These are phyloP conservation scores for Karstenula rhodostoma DNA, from an alignment of 2,329 filamentous ascomycete species.

Conservation along the genomic window DNA sequence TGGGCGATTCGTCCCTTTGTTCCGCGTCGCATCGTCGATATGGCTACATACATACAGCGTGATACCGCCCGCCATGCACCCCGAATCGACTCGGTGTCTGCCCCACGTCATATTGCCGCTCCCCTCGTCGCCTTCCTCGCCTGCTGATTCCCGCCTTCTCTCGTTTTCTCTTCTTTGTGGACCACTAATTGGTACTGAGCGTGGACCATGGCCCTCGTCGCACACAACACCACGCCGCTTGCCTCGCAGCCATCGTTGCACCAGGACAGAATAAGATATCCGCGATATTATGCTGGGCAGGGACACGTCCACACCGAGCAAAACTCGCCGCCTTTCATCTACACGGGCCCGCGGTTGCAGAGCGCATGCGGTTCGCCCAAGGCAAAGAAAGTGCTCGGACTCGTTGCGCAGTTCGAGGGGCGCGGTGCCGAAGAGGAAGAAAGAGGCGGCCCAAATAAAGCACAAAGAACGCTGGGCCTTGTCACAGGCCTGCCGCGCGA, in stretches of 20 bases:
- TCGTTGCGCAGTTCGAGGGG: slow-evolving; percentile 12
- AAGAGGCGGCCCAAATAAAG: slow-evolving; percentile 7
- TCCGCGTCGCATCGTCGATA: background rate
- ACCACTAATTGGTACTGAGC: background rate
- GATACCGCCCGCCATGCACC: background rate
- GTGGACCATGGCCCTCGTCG: slow-evolving; percentile 10
- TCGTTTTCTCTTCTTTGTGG: background rate
- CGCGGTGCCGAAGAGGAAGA: background rate
- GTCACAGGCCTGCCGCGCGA: slow-evolving; percentile 10
- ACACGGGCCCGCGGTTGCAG: slow-evolving; percentile 2
- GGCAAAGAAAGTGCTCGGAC: slow-evolving; percentile 14
- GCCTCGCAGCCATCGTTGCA: background rate
- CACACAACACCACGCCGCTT: background rate
- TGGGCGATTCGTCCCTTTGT: slow-evolving; percentile 4
- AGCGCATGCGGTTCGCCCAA: slow-evolving; percentile 11
- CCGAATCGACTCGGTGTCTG: background rate
- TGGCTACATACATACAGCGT: background rate
- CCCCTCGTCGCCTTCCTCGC: background rate
- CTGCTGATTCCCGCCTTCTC: background rate
- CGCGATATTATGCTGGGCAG: slow-evolving; percentile 2
- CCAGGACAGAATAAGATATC: slow-evolving; percentile 1
- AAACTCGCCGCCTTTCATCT: slow-evolving; percentile 8
- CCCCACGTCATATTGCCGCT: slow-evolving; percentile 11
- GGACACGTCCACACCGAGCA: background rate
- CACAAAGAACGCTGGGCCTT: slow-evolving; percentile 13